Evolutionary conservation across 2,329 filamentous ascomycete genomes (phyloP).

Genomic region (Phyllosticta capitalensis): DNA sequence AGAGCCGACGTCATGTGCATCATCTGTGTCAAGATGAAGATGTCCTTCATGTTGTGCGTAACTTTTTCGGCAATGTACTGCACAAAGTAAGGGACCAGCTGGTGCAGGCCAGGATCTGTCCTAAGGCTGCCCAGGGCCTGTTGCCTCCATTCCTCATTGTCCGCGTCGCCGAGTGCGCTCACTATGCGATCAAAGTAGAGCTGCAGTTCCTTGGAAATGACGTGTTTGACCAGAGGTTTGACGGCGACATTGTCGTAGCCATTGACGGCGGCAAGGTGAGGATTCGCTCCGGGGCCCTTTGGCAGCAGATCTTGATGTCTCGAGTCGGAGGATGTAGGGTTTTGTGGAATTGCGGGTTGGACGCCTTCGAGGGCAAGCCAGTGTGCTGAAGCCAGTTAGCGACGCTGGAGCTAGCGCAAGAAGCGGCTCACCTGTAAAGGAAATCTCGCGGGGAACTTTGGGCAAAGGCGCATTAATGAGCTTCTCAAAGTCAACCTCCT

Average conservation of each 20-base stretch:
- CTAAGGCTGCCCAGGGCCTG: conserved; percentile 78
- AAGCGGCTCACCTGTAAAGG: conserved; percentile 63
- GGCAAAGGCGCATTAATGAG: conserved; percentile 92
- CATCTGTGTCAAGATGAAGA: conserved; percentile 82
- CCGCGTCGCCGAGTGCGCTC: conserved; percentile 76
- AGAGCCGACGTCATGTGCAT: conserved; percentile 82
- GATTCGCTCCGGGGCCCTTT: conserved; percentile 82
- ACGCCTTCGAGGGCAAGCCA: conserved; percentile 98
- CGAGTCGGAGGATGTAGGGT: conserved; percentile 78
- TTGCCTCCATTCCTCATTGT: conserved; percentile 74
- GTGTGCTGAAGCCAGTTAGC: conserved; percentile 52
- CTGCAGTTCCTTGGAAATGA: conserved; percentile 89
- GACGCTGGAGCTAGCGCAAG: background rate
- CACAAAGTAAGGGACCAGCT: conserved; percentile 92
- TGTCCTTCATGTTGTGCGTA: conserved; percentile 82
- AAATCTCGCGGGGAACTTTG: conserved; percentile 87
- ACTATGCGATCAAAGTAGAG: conserved; percentile 97
- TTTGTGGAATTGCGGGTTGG: conserved; percentile 91
- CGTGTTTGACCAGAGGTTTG: conserved; percentile 89
- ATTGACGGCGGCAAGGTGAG: conserved; percentile 70
- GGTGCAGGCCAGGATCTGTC: conserved; percentile 86
- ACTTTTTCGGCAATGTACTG: conserved; percentile 95
- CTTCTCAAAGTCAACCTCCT: conserved; percentile 98
- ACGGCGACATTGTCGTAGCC: conserved; percentile 76
- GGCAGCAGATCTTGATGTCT: conserved; percentile 76